A percentile compares a stretch with the other conserved stretches of the same genome.
Conservation (phyloP, 306 rosid species). For the Phaseolus lunatus region DNA sequence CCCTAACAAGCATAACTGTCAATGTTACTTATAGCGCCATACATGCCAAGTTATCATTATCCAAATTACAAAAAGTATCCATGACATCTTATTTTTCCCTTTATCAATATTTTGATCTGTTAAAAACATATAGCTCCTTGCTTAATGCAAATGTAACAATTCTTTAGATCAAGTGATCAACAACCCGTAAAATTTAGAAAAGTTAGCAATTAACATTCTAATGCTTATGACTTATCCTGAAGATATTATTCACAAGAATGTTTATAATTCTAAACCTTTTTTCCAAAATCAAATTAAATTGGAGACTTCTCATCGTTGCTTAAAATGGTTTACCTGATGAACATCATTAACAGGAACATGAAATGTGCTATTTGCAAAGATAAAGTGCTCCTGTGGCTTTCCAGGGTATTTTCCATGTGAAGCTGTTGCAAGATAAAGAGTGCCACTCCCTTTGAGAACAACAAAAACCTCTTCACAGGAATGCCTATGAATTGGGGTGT, state of each 20-base stretch:
- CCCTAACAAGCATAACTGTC: constrained; percentile 20
- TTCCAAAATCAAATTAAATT: constrained; percentile 34
- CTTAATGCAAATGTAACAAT: constrained; percentile 1
- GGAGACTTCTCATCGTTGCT: not conserved
- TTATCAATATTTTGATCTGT: constrained; percentile 16
- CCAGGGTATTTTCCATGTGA: constrained; percentile 72
- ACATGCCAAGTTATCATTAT: constrained; percentile 23
- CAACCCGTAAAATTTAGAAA: constrained; percentile 1
- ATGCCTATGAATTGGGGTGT: constrained; percentile 91
- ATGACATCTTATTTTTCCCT: constrained; percentile 1
- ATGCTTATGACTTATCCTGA: not conserved
- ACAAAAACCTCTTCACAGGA: constrained; percentile 94
- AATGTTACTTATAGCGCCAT: not conserved
- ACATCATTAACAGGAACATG: constrained; percentile 78
- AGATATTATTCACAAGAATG: not conserved
- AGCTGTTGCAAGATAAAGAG: constrained; percentile 76
- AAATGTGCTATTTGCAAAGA: constrained; percentile 81
- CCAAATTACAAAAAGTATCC: constrained; percentile 8
- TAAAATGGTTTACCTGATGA: constrained; percentile 73
- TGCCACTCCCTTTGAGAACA: constrained; percentile 86
- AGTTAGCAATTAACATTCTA: constrained; percentile 1
- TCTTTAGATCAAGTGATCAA: constrained; percentile 1
- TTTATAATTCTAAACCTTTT: constrained; percentile 14
- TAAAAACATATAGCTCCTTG: constrained; percentile 7
- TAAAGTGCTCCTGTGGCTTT: constrained; percentile 66